These are phyloP conservation scores for Magnaporthales sp. DNA, from an alignment of 2,329 filamentous ascomycete species.

Conservation along the genomic window DNA sequence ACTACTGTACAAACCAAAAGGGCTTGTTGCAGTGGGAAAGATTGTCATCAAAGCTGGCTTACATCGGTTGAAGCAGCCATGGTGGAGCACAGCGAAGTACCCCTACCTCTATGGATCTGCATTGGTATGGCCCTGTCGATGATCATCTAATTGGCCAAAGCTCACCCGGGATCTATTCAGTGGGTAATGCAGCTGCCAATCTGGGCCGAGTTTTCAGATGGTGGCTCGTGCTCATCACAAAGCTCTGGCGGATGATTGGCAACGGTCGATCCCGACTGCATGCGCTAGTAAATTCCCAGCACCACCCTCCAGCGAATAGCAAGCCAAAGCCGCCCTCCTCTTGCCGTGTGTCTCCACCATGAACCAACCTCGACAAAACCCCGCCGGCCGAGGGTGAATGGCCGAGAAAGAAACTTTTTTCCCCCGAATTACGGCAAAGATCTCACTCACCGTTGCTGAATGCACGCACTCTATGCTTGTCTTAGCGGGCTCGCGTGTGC, in stretches of 20 bases:
- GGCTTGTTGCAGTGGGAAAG: no score
- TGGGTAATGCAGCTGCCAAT: background rate
- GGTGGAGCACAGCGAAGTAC: background rate
- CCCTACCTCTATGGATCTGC: background rate
- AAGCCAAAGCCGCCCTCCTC: background rate
- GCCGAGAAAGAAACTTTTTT: background rate
- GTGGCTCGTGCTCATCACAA: background rate
- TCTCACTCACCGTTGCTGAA: background rate
- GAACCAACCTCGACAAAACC: background rate
- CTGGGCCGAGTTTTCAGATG: background rate
- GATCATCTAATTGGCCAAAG: background rate
- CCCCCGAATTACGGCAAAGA: background rate
- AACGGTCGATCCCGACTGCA: background rate
- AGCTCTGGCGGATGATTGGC: background rate
- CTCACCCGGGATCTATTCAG: background rate
- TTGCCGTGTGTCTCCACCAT: background rate
- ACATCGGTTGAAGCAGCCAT: background rate
- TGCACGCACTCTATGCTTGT: background rate
- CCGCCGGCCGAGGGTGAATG: background rate
- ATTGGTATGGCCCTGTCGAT: background rate
- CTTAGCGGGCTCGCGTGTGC: background rate
- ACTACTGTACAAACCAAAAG: no score
- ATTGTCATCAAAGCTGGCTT: no score
- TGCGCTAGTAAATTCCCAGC: background rate
- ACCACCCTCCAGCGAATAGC: background rate